Conservation (phyloP, 208 protist genomes). For the Trypanosoma congolense region DNA sequence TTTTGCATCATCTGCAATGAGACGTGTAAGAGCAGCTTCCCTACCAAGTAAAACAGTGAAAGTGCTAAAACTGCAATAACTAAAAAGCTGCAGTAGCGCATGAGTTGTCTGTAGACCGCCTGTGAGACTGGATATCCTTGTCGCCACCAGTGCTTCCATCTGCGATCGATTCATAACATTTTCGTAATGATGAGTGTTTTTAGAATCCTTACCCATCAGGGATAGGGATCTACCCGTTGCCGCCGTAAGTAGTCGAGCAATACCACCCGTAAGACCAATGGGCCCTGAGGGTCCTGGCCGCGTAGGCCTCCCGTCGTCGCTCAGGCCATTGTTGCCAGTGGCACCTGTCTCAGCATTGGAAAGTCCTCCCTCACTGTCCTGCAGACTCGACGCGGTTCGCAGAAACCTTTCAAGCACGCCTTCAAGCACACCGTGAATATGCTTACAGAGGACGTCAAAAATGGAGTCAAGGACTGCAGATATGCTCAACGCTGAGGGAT, state of each 20-base stretch:
- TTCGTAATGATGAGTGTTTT: conserved; percentile 32
- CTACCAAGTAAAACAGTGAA: conserved; percentile 54
- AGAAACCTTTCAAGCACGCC: conserved; percentile 57
- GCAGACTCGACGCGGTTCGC: conserved; percentile 26
- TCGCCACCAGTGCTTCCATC: conserved; percentile 36
- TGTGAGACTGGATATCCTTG: conserved; percentile 33
- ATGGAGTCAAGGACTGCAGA: conserved; percentile 37
- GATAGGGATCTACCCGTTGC: conserved; percentile 20
- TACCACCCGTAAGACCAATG: conserved; percentile 26
- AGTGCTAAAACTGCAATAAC: conserved; percentile 57
- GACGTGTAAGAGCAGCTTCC: conserved; percentile 39
- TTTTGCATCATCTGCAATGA: conserved; percentile 43
- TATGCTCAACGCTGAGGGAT: conserved; percentile 14
- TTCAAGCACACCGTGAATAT: conserved; percentile 54
- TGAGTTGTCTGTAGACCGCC: conserved; percentile 43
- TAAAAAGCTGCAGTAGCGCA: conserved; percentile 60
- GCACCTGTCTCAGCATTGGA: not conserved
- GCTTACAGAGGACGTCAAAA: conserved; percentile 70
- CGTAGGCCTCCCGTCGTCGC: not conserved
- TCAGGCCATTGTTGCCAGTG: not conserved
- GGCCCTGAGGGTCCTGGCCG: conserved; percentile 3
- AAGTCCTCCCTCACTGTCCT: conserved; percentile 12
- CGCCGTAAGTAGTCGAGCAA: conserved; percentile 23
- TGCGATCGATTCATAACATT: conserved; percentile 53
- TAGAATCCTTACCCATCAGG: conserved; percentile 4